phyloP scores from a whole-genome alignment of 1,284 basidiomycete species.

The Microbotryomycetes sp. region DNA sequence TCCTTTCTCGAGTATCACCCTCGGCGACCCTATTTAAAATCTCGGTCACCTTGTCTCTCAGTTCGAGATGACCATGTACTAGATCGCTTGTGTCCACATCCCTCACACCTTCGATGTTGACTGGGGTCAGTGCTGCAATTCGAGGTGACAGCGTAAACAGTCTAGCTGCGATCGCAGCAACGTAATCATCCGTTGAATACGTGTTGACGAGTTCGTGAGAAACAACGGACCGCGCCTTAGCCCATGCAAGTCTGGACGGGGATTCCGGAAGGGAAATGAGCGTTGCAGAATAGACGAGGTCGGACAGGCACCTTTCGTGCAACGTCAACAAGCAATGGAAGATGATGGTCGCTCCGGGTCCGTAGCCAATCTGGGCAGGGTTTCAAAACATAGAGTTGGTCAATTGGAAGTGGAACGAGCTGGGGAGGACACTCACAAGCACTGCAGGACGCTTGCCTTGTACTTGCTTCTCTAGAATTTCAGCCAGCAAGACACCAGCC shows the following conservation, averaged over 20 bases:
- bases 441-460: constrained; percentile 51
- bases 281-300: constrained; percentile 49
- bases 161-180: constrained; percentile 48
- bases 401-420: background rate
- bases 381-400: background rate
- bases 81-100: constrained; percentile 43
- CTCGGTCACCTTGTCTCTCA: constrained; percentile 6
- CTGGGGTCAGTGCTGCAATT: constrained; percentile 44
- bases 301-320: constrained; percentile 18
- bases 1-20: too few relatives aligned
- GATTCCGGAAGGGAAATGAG: constrained; percentile 48
- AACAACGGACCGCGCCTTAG: constrained; percentile 44
- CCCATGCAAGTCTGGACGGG: constrained; percentile 45
- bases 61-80: constrained; percentile 15
- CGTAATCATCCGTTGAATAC: constrained; percentile 46
- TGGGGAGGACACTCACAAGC: constrained; percentile 38
- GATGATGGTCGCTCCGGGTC: constrained; percentile 49
- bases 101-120: constrained; percentile 42
- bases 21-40: constrained; percentile 15
- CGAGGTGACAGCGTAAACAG: constrained; percentile 44
- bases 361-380: constrained; percentile 51
- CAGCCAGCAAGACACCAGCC: constrained; percentile 50
- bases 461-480: constrained; percentile 49
- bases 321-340: constrained; percentile 49
- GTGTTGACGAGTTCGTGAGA: constrained; percentile 46